A percentile compares a stretch with the other conserved stretches of the same genome.
Conservation (phyloP, 1,139 yeast genomes). For the Diutina sp. region DNA sequence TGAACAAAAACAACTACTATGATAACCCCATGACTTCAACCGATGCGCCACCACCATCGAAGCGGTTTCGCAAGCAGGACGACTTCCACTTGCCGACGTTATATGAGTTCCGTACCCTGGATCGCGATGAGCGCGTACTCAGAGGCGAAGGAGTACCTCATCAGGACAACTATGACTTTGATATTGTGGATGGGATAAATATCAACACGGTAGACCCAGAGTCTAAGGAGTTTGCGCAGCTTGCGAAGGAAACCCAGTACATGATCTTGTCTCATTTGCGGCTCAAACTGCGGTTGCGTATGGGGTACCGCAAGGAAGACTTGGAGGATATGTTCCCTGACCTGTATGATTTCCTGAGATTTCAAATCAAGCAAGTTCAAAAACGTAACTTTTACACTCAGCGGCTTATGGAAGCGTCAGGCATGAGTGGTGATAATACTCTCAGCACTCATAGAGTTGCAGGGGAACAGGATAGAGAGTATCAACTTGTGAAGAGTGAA, state of each 20-base stretch:
- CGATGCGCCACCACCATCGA: neutral
- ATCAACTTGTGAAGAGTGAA: constrained; percentile 61
- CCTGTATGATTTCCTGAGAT: constrained; percentile 80
- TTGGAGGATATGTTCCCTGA: constrained; percentile 69
- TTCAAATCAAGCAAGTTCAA: constrained; percentile 87
- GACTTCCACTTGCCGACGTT: constrained; percentile 79
- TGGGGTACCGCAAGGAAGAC: constrained; percentile 90
- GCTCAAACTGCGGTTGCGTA: constrained; percentile 74
- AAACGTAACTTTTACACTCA: constrained; percentile 87
- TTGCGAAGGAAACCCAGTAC: constrained; percentile 79
- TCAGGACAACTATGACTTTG: constrained; percentile 28
- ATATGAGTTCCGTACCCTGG: constrained; percentile 20
- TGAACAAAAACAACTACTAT: neutral
- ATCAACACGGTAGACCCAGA: constrained; percentile 59
- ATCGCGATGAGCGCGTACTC: constrained; percentile 58
- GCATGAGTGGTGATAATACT: constrained; percentile 53
- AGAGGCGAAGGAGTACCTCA: constrained; percentile 61
- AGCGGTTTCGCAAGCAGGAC: constrained; percentile 34
- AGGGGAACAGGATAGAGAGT: constrained; percentile 69
- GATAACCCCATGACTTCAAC: neutral
- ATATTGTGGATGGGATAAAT: constrained; percentile 61
- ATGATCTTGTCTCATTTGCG: constrained; percentile 77
- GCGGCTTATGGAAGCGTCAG: constrained; percentile 70
- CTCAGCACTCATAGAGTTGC: constrained; percentile 52
- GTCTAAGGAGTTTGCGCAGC: constrained; percentile 46